These are phyloP conservation scores for Suillus variegatus DNA, from an alignment of 768 basidiomycete genomes.

Conservation along the genomic window DNA sequence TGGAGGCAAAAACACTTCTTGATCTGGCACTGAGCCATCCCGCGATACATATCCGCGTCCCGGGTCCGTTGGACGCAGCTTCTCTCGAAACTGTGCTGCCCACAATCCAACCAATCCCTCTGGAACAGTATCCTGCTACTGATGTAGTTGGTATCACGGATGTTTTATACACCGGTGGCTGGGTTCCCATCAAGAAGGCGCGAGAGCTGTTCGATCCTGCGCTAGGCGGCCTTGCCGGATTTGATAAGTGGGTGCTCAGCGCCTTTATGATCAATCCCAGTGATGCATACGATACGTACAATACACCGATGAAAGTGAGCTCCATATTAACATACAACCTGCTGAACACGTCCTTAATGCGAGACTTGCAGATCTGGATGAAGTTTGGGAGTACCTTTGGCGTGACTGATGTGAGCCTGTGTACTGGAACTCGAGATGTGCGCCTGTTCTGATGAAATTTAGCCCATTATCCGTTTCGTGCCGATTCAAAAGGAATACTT, in stretches of 20 bases:
- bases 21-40: slow-evolving; percentile 38
- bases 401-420: slow-evolving; percentile 26
- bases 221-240: slow-evolving; percentile 42
- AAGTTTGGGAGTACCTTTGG: slow-evolving; percentile 23
- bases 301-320: slow-evolving; percentile 40
- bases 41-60: slow-evolving; percentile 39
- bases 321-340: not conserved
- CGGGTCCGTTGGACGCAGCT: slow-evolving; percentile 20
- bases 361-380: slow-evolving; percentile 20
- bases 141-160: slow-evolving; percentile 27
- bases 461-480: slow-evolving; percentile 30
- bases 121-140: slow-evolving; percentile 16
- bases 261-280: slow-evolving; percentile 42
- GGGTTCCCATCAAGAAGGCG: slow-evolving; percentile 39
- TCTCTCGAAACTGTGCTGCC: slow-evolving; percentile 32
- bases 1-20: slow-evolving; percentile 37
- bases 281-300: slow-evolving; percentile 45
- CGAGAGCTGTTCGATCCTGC: slow-evolving; percentile 34
- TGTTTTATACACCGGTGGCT: slow-evolving; percentile 30
- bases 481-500: slow-evolving; percentile 20
- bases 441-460: slow-evolving; percentile 22
- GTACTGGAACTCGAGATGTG: slow-evolving; percentile 23
- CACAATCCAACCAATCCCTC: slow-evolving; percentile 36
- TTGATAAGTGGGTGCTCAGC: slow-evolving; percentile 43
- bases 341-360: not conserved